Base-by-base conservation (phyloP, 108 stramenopile species). In the Cyclotella distinguenda region DNA sequence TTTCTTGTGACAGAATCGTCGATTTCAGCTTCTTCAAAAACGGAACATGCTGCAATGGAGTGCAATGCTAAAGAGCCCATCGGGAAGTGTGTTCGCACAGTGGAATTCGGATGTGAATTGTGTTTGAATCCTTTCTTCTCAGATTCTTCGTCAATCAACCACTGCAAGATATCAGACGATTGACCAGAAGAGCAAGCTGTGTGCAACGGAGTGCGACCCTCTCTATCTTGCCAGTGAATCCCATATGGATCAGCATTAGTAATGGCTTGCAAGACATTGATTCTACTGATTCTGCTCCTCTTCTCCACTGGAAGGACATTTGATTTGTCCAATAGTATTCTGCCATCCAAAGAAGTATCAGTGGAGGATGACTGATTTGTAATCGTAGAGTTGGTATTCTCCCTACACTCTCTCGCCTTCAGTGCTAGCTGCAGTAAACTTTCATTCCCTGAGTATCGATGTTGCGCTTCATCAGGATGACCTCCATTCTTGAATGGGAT, bases 151-250 rank as follows among this genome's bases (percentile, higher is more conserved):
- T 63, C 36, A 1, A 72, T 12, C 32, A 72, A 30, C 60, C 60
- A 54, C n/a, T 63, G 61, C 36, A 72, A 47, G 46, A 69, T 54
- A 25, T 68, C 42, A 26, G 31, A 32, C 19, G 66, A 69, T 25
- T 67, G 42, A 2, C 73, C 60, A 25, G 73, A 58, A 43, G 58
- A 30, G 12, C 68, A 68, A 36, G 73, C 73, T 25, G 68, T 68
- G 34, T 74, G 73, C 4, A 74, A 67, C 11, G 67, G 46, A 1
- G 73, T 61, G 39, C 73, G 73, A 28, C 73, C 73, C 49, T 69
- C 68, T 12, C 45, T 51, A 16, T 74, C 73, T 39, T 59, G 66
- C 27, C 52, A 53, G 36, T 16, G 40, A 32, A 69, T 42, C 9
- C 39, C 44, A 22, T 45, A 32, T 19, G 73, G 73, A 31, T 68